Evolutionary conservation across 192 early-diverging fungal species (phyloP).

Genomic region (Cetraspora pellucida): DNA sequence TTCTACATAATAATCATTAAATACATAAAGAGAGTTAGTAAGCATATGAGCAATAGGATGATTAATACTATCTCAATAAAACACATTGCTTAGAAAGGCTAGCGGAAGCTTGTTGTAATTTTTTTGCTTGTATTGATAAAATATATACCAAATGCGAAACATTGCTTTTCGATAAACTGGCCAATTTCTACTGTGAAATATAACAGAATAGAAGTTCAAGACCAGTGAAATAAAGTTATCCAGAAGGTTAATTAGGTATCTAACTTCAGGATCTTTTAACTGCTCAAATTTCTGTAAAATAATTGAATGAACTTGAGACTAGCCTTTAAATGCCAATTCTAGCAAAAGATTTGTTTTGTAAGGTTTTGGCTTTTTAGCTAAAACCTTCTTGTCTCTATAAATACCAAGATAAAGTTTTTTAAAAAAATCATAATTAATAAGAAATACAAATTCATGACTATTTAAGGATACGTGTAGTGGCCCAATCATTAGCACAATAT

Average conservation of each 20-base stretch:
- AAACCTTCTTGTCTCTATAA: background rate
- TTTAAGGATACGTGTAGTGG: constrained; percentile 17
- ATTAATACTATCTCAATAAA: background rate
- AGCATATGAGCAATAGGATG: background rate
- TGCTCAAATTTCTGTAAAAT: constrained; percentile 13
- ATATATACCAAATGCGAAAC: constrained; percentile 6
- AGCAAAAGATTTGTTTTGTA: background rate
- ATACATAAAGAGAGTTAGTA: constrained; percentile 5
- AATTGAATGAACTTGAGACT: background rate
- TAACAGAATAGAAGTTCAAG: background rate
- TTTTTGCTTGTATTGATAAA: constrained; percentile 2
- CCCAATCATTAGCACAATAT: constrained; percentile 21
- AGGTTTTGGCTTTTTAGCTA: constrained; percentile 1
- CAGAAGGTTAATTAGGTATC: constrained; percentile 12
- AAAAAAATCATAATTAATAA: constrained; percentile 5
- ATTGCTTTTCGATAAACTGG: background rate
- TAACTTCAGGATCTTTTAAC: background rate
- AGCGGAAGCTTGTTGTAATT: constrained; percentile 7
- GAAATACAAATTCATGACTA: background rate
- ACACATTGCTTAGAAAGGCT: constrained; percentile 6
- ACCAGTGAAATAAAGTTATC: constrained; percentile 5
- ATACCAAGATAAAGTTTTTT: background rate
- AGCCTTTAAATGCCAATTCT: constrained; percentile 1
- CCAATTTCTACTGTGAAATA: background rate
- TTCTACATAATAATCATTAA: constrained; percentile 24